Conservation (phyloP, 2,329 filamentous ascomycete species). For the Knufia petricola region DNA sequence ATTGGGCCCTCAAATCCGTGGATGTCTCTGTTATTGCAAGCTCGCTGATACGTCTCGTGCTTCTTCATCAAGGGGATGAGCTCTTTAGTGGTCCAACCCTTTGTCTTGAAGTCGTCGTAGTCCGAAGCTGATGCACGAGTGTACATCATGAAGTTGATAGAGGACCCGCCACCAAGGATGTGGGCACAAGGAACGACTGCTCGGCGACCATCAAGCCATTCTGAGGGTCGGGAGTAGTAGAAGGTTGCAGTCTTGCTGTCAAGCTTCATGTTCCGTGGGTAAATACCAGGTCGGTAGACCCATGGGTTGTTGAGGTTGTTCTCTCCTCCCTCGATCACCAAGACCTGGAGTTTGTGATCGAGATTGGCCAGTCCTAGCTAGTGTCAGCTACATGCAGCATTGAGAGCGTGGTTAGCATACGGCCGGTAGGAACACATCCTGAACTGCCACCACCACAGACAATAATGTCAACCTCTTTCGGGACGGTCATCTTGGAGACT, state of each 20-base stretch:
- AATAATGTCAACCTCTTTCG: conserved; percentile 73
- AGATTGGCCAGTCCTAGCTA: conserved; percentile 52
- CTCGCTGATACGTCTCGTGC: conserved; percentile 66
- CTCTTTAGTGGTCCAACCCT: conserved; percentile 70
- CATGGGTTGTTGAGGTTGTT: conserved; percentile 68
- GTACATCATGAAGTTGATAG: conserved; percentile 72
- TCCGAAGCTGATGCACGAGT: conserved; percentile 62
- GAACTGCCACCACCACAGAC: conserved; percentile 64
- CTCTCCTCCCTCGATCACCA: conserved; percentile 63
- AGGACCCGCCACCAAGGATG: conserved; percentile 61
- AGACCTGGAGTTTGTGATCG: conserved; percentile 62
- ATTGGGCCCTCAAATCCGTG: conserved; percentile 74
- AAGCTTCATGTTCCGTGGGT: conserved; percentile 64
- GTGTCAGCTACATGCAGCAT: conserved; percentile 40
- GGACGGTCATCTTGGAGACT: conserved; percentile 46
- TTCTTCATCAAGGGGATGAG: conserved; percentile 69
- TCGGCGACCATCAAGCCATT: conserved; percentile 60
- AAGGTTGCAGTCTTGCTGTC: conserved; percentile 75
- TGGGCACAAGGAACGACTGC: conserved; percentile 68
- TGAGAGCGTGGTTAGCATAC: conserved; percentile 14
- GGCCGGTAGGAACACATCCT: conserved; percentile 33
- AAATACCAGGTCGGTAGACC: conserved; percentile 66
- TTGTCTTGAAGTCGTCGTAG: conserved; percentile 63
- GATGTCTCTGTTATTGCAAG: conserved; percentile 50
- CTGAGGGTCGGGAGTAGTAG: conserved; percentile 66